phyloP scores from a whole-genome alignment of 306 rosid species.

The Lithocarpus polystachyus region DNA sequence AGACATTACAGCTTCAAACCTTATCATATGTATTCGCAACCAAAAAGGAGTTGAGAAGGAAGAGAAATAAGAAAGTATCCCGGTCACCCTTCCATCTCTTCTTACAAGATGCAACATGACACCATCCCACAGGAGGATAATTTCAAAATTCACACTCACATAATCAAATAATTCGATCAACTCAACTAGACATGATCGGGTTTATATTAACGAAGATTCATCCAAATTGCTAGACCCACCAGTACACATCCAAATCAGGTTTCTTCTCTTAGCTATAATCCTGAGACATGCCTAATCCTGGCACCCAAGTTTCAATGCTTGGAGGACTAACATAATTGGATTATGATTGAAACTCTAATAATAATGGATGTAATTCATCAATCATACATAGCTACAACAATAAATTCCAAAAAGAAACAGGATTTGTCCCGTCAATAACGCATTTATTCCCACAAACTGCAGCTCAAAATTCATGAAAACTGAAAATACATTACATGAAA shows the following conservation, averaged over 20 bases:
- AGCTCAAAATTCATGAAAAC: conserved; percentile 38
- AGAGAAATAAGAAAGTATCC: too few relatives aligned
- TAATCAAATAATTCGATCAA: too few relatives aligned
- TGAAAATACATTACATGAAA: conserved; percentile 22
- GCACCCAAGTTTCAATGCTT: background rate
- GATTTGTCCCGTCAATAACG: conserved; percentile 5
- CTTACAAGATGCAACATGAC: too few relatives aligned
- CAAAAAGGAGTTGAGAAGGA: too few relatives aligned
- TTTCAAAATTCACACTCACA: too few relatives aligned
- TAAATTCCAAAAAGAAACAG: conserved; percentile 23
- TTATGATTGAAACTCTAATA: background rate
- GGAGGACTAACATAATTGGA: background rate
- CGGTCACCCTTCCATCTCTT: too few relatives aligned
- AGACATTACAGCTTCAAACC: too few relatives aligned
- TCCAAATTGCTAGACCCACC: background rate
- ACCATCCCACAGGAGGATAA: too few relatives aligned
- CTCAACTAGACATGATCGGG: too few relatives aligned
- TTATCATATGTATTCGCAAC: too few relatives aligned
- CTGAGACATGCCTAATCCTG: background rate
- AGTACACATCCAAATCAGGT: background rate
- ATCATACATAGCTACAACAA: conserved; percentile 12
- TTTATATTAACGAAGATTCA: background rate
- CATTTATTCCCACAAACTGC: conserved; percentile 35
- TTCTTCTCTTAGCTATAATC: background rate
- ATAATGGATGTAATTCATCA: background rate